Conservation (phyloP, 129 eudicot genomes). For the Pittosporum tobira region DNA sequence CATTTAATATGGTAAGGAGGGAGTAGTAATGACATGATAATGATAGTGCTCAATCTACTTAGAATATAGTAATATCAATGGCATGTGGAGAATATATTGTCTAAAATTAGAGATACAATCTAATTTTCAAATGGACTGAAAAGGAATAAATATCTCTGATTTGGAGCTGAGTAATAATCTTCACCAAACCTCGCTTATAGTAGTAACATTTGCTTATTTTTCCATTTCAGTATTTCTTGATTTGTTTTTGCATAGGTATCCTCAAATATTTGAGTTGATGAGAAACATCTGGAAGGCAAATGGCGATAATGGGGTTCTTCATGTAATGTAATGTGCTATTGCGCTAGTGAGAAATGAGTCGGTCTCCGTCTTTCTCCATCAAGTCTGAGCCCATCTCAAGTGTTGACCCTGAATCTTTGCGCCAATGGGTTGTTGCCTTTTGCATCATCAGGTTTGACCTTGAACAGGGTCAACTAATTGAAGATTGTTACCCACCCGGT, state of each 20-base stretch:
- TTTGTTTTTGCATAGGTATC: not conserved
- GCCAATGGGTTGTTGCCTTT: conserved; percentile 77
- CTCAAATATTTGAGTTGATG: not conserved
- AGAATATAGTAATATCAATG: too few relatives aligned
- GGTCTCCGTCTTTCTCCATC: conserved; percentile 70
- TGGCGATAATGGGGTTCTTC: conserved; percentile 8
- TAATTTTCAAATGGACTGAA: too few relatives aligned
- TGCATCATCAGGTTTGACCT: conserved; percentile 92
- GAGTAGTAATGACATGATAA: too few relatives aligned
- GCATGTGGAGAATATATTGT: too few relatives aligned
- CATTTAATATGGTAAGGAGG: too few relatives aligned
- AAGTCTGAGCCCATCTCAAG: conserved; percentile 40
- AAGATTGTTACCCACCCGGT: conserved; percentile 86
- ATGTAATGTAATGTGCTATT: conserved; percentile 14
- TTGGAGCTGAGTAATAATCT: too few relatives aligned
- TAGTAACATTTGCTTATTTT: not conserved
- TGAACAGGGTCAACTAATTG: conserved; percentile 89
- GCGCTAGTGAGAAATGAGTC: conserved; percentile 57
- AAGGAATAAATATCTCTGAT: too few relatives aligned
- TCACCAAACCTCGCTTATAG: too few relatives aligned
- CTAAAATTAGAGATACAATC: too few relatives aligned
- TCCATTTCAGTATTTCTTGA: not conserved
- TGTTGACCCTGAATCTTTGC: conserved; percentile 56
- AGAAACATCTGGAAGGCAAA: not conserved
- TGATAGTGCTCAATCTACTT: too few relatives aligned